Conservation (phyloP, 768 basidiomycete species). For the Leccinum rimulosum region DNA sequence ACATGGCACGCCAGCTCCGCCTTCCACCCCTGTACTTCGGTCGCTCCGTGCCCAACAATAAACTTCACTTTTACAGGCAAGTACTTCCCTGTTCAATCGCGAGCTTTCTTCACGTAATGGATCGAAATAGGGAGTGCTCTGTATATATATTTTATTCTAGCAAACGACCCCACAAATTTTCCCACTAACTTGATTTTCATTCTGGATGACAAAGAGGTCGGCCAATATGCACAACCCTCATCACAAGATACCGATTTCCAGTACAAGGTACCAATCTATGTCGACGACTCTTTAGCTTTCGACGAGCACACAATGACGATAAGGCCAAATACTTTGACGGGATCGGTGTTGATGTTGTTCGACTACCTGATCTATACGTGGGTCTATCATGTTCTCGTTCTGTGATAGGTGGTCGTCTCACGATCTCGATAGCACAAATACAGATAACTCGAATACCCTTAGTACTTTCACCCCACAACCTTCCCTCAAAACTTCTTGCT, state of each 20-base stretch:
- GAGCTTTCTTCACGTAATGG: not conserved
- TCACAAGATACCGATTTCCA: constrained; percentile 3
- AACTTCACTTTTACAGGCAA: constrained; percentile 13
- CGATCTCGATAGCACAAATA: not conserved
- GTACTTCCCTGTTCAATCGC: not conserved
- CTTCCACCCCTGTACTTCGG: too few relatives aligned
- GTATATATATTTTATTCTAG: constrained; percentile 20
- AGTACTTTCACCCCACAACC: not conserved
- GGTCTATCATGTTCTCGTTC: not conserved
- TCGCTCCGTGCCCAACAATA: too few relatives aligned
- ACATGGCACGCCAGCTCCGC: not conserved
- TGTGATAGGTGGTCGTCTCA: not conserved
- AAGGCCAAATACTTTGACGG: not conserved
- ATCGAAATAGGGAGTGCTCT: constrained; percentile 11
- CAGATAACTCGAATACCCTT: not conserved
- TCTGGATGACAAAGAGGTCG: not conserved
- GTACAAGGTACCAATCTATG: constrained; percentile 16
- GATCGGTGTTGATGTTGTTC: constrained; percentile 9
- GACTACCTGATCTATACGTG: constrained; percentile 19
- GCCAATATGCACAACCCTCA: constrained; percentile 2
- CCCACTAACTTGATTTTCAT: constrained; percentile 5
- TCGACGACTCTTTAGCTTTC: constrained; percentile 7
- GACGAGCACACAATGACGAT: constrained; percentile 12
- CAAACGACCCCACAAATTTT: not conserved
- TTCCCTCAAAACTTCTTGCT: not conserved